phyloP scores from a whole-genome alignment of 169 alveolate genomes.

The Plasmodium inui region DNA sequence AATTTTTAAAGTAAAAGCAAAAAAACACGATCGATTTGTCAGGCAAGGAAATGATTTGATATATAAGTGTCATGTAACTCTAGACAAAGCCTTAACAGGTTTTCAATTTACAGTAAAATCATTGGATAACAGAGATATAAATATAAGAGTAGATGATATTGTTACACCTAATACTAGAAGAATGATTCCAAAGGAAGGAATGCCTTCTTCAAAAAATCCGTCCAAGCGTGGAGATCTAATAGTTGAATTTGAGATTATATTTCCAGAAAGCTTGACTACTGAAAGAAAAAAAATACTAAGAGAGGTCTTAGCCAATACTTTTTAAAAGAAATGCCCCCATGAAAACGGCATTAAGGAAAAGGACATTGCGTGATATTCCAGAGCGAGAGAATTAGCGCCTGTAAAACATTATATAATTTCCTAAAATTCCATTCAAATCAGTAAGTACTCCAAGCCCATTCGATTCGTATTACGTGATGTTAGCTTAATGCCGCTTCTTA shows the following conservation, averaged over 20 bases:
- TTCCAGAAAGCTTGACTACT: slow-evolving; percentile 82
- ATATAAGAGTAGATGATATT: slow-evolving; percentile 84
- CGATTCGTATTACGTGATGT: background rate
- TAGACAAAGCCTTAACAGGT: slow-evolving; percentile 87
- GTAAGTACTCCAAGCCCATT: background rate
- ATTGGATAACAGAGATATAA: slow-evolving; percentile 87
- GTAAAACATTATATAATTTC: background rate
- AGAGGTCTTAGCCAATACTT: background rate
- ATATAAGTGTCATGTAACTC: slow-evolving; percentile 86
- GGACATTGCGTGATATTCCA: background rate
- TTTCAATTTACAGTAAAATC: slow-evolving; percentile 87
- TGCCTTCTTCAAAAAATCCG: slow-evolving; percentile 85
- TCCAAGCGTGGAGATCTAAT: slow-evolving; percentile 85
- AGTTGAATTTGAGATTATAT: slow-evolving; percentile 84
- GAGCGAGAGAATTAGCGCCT: background rate
- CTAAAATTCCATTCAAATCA: background rate
- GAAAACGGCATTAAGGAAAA: background rate
- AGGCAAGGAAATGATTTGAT: slow-evolving; percentile 86
- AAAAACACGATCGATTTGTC: slow-evolving; percentile 81
- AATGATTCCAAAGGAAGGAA: slow-evolving; percentile 85
- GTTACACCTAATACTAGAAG: slow-evolving; percentile 86
- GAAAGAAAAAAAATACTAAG: slow-evolving; percentile 80
- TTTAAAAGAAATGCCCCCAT: background rate
- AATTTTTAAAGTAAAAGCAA: slow-evolving; percentile 82
- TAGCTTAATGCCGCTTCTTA: background rate